These are phyloP conservation scores for Pythium guiyangense DNA, from an alignment of 352 stramenopile species.

Conservation along the genomic window DNA sequence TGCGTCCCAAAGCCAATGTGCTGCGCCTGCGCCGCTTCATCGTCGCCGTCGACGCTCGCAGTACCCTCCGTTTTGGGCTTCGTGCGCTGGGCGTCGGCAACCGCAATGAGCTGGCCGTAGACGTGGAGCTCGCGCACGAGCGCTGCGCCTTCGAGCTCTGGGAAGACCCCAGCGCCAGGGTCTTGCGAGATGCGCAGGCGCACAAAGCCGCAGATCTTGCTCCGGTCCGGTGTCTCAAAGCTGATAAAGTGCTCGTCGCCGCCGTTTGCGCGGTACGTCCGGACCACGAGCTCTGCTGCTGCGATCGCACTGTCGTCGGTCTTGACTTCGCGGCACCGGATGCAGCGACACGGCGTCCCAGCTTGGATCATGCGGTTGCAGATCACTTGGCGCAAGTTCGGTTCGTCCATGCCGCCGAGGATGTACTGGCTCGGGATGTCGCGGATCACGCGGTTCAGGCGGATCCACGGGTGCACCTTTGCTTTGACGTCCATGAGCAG, in stretches of 20 bases:
- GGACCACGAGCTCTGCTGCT: constrained; percentile 60
- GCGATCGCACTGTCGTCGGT: constrained; percentile 78
- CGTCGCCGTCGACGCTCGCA: constrained; percentile 10
- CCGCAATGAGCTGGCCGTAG: constrained; percentile 83
- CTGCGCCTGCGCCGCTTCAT: constrained; percentile 59
- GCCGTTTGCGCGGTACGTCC: constrained; percentile 83
- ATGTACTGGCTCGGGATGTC: constrained; percentile 95
- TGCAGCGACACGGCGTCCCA: constrained; percentile 82
- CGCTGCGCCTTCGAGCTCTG: constrained; percentile 68
- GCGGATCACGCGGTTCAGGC: constrained; percentile 91
- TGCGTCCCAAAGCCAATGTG: constrained; percentile 88
- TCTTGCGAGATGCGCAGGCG: constrained; percentile 75
- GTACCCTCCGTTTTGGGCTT: neutral
- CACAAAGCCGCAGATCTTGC: constrained; percentile 90
- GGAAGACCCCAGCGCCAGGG: constrained; percentile 66
- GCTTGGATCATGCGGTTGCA: constrained; percentile 72
- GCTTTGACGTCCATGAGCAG: constrained; percentile 89
- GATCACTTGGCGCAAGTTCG: constrained; percentile 90
- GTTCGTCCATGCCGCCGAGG: constrained; percentile 88
- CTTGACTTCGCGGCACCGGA: constrained; percentile 90
- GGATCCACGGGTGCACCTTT: constrained; percentile 92
- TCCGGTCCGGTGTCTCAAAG: constrained; percentile 87
- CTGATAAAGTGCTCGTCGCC: constrained; percentile 91
- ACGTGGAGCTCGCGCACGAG: constrained; percentile 90
- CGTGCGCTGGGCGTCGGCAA: constrained; percentile 33